Percentiles rank a stretch among this genome's conserved stretches.
These are phyloP conservation scores for Fraxinus latifolia DNA, from an alignment of 305 asterid species.

Conservation along the genomic window DNA sequence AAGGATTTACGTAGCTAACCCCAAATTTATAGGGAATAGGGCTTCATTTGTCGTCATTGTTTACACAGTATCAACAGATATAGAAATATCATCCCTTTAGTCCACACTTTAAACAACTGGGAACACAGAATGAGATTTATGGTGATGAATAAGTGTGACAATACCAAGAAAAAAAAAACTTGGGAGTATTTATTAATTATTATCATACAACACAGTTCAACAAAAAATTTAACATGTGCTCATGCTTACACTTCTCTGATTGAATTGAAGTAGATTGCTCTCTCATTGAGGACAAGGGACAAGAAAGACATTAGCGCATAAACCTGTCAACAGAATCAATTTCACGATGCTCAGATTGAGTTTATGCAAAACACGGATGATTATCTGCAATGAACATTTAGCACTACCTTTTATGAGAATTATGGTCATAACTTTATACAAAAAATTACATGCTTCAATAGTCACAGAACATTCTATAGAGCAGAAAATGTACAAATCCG, in stretches of 20 bases:
- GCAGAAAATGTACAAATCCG: background rate
- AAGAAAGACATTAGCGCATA: constrained; percentile 91
- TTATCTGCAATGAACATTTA: constrained; percentile 7
- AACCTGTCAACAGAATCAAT: constrained; percentile 57
- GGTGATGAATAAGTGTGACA: background rate
- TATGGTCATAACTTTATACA: background rate
- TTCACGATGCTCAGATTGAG: constrained; percentile 27
- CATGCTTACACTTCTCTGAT: constrained; percentile 87
- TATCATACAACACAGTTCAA: background rate
- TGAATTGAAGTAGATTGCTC: constrained; percentile 93
- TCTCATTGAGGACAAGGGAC: constrained; percentile 65
- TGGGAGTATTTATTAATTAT: background rate
- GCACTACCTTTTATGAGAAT: background rate
- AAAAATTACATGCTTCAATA: background rate
- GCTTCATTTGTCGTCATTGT: background rate
- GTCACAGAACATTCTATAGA: background rate
- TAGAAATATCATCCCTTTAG: background rate
- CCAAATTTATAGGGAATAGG: background rate
- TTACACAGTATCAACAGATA: background rate
- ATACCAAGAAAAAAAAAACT: background rate
- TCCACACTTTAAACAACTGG: background rate
- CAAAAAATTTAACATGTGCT: constrained; percentile 1
- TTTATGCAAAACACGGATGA: constrained; percentile 2
- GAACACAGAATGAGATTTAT: background rate
- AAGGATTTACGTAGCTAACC: background rate